Conservation (phyloP, 768 basidiomycete species). For the Psilocybe azurescens region DNA sequence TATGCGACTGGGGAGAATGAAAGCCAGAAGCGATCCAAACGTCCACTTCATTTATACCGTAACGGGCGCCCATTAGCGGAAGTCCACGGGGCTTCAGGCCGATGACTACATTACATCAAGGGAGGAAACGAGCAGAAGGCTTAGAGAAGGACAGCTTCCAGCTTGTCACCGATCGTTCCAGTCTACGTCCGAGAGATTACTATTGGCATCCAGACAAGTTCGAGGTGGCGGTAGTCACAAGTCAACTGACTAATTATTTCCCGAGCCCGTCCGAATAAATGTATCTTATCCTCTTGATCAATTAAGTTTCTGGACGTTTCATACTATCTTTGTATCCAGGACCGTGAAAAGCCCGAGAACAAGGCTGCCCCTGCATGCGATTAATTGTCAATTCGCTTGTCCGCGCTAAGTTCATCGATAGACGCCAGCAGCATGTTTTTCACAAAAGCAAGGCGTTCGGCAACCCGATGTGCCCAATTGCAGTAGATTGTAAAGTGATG, state of each 20-base stretch:
- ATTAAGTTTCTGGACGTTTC: background rate
- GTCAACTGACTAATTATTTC: constrained; percentile 6
- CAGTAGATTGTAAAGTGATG: background rate
- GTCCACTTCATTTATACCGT: constrained; percentile 15
- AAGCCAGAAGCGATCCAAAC: background rate
- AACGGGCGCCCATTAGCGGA: constrained; percentile 1
- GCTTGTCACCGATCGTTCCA: constrained; percentile 17
- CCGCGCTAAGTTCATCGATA: constrained; percentile 2
- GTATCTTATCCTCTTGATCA: constrained; percentile 1
- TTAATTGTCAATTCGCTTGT: background rate
- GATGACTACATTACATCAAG: background rate
- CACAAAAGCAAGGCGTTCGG: background rate
- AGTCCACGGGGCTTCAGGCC: background rate
- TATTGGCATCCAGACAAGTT: constrained; percentile 11
- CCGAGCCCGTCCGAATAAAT: background rate
- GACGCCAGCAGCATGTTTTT: background rate
- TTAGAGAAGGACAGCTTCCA: background rate
- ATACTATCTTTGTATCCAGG: background rate
- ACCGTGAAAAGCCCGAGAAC: background rate
- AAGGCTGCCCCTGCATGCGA: background rate
- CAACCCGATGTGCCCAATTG: background rate
- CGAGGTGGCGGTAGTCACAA: constrained; percentile 9
- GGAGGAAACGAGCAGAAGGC: constrained; percentile 5
- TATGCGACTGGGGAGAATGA: constrained; percentile 5
- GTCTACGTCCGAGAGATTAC: constrained; percentile 6